These are phyloP conservation scores for Fusarium dimerum DNA, from an alignment of 2,329 filamentous ascomycete species.

Conservation along the genomic window DNA sequence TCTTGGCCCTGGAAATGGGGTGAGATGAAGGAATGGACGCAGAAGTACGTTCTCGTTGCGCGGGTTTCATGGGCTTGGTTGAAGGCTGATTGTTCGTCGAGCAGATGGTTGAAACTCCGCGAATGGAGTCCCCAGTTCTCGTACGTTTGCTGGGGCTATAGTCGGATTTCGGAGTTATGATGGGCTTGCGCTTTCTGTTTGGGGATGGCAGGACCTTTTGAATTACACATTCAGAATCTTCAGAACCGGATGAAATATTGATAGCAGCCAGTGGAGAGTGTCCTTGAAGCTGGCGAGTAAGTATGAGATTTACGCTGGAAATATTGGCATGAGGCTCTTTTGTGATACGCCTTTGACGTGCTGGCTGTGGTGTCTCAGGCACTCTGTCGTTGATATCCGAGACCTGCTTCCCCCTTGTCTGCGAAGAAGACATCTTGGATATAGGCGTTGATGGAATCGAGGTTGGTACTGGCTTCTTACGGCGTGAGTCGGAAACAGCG, in stretches of 20 bases:
- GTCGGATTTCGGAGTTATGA: neutral
- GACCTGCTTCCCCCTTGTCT: neutral
- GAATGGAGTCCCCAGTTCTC: neutral
- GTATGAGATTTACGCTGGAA: neutral
- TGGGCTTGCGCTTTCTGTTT: constrained; percentile 13
- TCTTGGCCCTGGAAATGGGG: neutral
- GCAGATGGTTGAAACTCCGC: no score
- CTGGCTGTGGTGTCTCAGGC: constrained; percentile 5
- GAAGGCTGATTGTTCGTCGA: neutral
- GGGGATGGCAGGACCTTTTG: constrained; percentile 7
- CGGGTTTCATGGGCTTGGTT: constrained; percentile 1
- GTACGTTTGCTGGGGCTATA: constrained; percentile 8
- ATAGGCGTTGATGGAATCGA: constrained; percentile 4
- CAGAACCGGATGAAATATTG: constrained; percentile 18
- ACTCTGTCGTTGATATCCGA: constrained; percentile 2
- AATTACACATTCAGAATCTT: constrained; percentile 18
- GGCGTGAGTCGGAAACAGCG: neutral
- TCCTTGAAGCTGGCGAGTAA: constrained; percentile 3
- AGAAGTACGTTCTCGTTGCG: neutral
- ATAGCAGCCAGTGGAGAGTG: constrained; percentile 19
- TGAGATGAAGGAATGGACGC: neutral
- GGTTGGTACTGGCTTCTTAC: neutral
- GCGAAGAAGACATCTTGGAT: constrained; percentile 1
- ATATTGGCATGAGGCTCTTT: constrained; percentile 1
- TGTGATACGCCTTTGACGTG: neutral